Base-by-base conservation (phyloP, 306 rosid genomes). In the Rubus idaeus region DNA sequence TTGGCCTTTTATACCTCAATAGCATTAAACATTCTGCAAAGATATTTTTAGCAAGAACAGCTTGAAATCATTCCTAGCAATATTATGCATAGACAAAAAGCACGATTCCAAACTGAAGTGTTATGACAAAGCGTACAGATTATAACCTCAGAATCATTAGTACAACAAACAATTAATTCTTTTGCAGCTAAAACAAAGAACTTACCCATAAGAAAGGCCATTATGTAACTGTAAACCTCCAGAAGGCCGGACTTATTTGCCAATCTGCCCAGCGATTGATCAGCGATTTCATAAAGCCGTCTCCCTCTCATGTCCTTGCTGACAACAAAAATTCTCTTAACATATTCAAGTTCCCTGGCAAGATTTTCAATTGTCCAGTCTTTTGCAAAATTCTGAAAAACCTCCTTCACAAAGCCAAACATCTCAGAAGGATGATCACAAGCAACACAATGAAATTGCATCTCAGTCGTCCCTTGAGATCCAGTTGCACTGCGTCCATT, bases 351-450 rank as follows among this genome's bases (percentile, higher is more conserved):
- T 75, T 95, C 99, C 86, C 84, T 92, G 81, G 84, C 77, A 75
- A 95, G 83, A 64, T 87, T 83, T 82, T 95, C 97, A 18, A 81
- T 89, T 11, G 99, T 74, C 99, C 99, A 95, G 4, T 87, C 94
- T 77, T 92, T 89, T 2, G 97, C 99, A 73, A 92, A 92, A 88
- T 74, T 89, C 20, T 86, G 96, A 75, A 95, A 95, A 68, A 95
- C 99, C 89, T 95, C 99, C 81, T 95, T 92, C 83, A 95, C 98
- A 72, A 95, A 95, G 79, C 99, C 99, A 84, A 95, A 95, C 96
- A 95, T 87, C 92, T 95, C 99, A 52, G 99, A 95, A 75, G 98
- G 98, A 76, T 91, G 99, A 80, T 88, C 96, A 77, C 99, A 95
- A 62, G 99, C 98, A 85, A 92, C 85, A 82, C 99, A 95, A 77